Conservation (phyloP, 2,329 filamentous ascomycete genomes). For the Penicillium digitatum region DNA sequence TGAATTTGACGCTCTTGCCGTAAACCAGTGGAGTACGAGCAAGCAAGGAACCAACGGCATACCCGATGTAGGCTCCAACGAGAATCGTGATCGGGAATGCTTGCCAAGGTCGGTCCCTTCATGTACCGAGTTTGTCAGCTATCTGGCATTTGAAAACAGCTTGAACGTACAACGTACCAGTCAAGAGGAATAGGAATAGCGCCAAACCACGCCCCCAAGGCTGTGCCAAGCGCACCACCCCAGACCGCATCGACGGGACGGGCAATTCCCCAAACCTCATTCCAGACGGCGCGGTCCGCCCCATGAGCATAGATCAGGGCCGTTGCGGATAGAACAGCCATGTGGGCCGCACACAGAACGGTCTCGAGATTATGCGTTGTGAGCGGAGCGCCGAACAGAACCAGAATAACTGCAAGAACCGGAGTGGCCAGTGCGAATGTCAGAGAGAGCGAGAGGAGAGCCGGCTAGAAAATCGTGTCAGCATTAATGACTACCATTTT, state of each 20-base stretch:
- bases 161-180: constrained; percentile 57
- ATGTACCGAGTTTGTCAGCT: constrained; percentile 2
- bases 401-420: constrained; percentile 57
- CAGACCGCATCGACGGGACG: constrained; percentile 79
- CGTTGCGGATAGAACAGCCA: constrained; percentile 72
- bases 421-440: constrained; percentile 53
- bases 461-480: constrained; percentile 51
- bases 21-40: constrained; percentile 31
- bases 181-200: constrained; percentile 94
- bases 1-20: constrained; percentile 36
- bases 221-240: constrained; percentile 72
- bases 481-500: neutral
- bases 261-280: constrained; percentile 62
- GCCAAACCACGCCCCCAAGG: constrained; percentile 84
- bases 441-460: constrained; percentile 63
- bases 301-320: constrained; percentile 84
- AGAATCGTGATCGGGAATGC: constrained; percentile 93
- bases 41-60: constrained; percentile 55
- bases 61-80: constrained; percentile 75
- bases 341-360: constrained; percentile 72
- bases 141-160: neutral
- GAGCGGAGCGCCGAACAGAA: constrained; percentile 89
- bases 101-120: constrained; percentile 92
- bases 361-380: constrained; percentile 78
- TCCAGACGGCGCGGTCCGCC: constrained; percentile 67